Evolutionary conservation across 1,139 yeast genomes (phyloP).

Genomic region (Taiozyma sp.): DNA sequence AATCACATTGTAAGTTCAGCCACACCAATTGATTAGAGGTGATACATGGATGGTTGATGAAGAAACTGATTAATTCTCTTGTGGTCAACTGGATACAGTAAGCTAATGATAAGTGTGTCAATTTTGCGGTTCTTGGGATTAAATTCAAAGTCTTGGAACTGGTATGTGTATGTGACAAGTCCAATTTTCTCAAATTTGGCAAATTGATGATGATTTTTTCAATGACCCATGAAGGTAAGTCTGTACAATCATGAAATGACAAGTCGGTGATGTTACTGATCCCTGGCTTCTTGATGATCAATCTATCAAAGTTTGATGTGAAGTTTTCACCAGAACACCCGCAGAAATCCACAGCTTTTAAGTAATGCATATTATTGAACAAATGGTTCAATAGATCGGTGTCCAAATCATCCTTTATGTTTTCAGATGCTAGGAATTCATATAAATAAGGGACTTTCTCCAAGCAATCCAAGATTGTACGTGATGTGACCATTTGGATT

Average conservation of each 20-base stretch:
- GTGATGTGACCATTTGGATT: slow-evolving; percentile 83
- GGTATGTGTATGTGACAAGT: slow-evolving; percentile 77
- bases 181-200: slow-evolving; percentile 61
- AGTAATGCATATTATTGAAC: slow-evolving; percentile 53
- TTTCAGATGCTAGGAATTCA: slow-evolving; percentile 82
- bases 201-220: slow-evolving; percentile 54
- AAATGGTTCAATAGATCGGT: slow-evolving; percentile 50
- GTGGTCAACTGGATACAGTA: slow-evolving; percentile 77
- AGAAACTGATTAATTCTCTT: slow-evolving; percentile 65
- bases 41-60: slow-evolving; percentile 71
- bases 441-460: slow-evolving; percentile 57
- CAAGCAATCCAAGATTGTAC: slow-evolving; percentile 63
- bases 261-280: slow-evolving; percentile 41
- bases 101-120: slow-evolving; percentile 77
- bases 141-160: slow-evolving; percentile 33
- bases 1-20: slow-evolving; percentile 74
- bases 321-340: slow-evolving; percentile 74
- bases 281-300: slow-evolving; percentile 28
- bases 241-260: slow-evolving; percentile 88
- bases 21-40: slow-evolving; percentile 50
- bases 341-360: slow-evolving; percentile 80
- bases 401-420: slow-evolving; percentile 82
- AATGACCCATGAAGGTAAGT: slow-evolving; percentile 55
- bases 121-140: slow-evolving; percentile 48
- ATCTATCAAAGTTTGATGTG: slow-evolving; percentile 53